Evolutionary conservation across 495 filamentous ascomycete species (phyloP), one percentile per base, ranked within the genome.

Genomic region (Staphylotrichum longicolle): DNA sequence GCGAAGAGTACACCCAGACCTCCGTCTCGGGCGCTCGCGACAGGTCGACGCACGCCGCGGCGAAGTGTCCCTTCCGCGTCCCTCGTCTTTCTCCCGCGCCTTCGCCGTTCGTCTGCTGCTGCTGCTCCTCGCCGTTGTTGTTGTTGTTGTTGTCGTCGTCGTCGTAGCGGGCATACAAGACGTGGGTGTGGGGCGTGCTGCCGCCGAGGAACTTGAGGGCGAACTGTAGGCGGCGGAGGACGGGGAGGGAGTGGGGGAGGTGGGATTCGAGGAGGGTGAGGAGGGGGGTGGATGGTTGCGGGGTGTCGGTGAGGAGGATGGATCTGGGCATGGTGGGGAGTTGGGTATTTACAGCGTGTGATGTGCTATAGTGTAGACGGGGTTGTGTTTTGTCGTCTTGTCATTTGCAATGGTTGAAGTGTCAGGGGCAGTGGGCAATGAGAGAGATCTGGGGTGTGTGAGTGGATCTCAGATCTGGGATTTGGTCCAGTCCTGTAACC

Each of bases 201-300:
- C 80, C 62, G 66, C 76, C 49, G 59, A 68, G 15, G 67, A 77
- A 63, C 1, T 63, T 60, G 65, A 62, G 63, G 71, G 77, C 74
- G 68, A 84, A 85, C 64, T 85, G 83, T 52, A 89, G 72, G 14
- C 85, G 76, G 11, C 86, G 81, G 42, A 85, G 69, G 3, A 87
- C 67, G 0, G 85, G 76, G 15, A 85, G 74, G 49, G 85, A 84
- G 66, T 80, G 66, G 0, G 84, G 86, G 34, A 85, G 70, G 66
- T 85, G 80, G 11, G 69, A 46, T 6, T 69, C 37, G 11, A 88
- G 80, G 52, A 73, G 66, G 7, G 75, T 58, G 15, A 83, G 55
- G 61, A 85, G 74, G 47, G 59, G 64, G 15, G 56, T 77, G 68
- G 70, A 78, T 74, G 72, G 54, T 49, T 47, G 30, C 9, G 57